These are phyloP conservation scores for Thalassiosira allenii DNA, from an alignment of 352 stramenopile genomes.

Conservation along the genomic window DNA sequence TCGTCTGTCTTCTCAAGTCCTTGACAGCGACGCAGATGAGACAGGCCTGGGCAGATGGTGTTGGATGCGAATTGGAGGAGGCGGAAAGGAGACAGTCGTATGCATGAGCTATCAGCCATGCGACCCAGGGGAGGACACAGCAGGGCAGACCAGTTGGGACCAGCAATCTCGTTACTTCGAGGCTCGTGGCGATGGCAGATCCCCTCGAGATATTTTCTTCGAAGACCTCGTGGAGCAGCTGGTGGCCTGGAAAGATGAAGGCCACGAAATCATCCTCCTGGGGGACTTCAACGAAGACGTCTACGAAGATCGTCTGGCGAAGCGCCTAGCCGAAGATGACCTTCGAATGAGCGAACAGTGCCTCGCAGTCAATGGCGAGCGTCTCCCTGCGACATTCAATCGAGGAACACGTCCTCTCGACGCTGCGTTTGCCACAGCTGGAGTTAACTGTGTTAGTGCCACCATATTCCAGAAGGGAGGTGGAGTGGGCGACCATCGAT, in stretches of 20 bases:
- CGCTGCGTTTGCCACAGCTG: conserved; percentile 2
- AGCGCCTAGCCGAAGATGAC: not conserved
- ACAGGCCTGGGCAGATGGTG: conserved; percentile 17
- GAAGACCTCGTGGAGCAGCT: conserved; percentile 12
- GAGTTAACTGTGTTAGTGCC: conserved; percentile 9
- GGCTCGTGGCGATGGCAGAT: not conserved
- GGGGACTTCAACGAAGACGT: conserved; percentile 53
- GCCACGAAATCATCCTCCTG: conserved; percentile 42
- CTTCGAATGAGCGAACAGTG: conserved; percentile 23
- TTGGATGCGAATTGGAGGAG: conserved; percentile 8
- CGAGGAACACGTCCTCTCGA: not conserved
- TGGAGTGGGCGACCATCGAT: conserved; percentile 13
- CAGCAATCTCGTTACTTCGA: conserved; percentile 27
- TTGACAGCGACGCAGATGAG: not conserved
- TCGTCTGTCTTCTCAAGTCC: not conserved
- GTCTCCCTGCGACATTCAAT: not conserved
- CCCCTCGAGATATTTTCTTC: conserved; percentile 5
- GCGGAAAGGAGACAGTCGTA: not conserved
- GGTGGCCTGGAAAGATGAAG: conserved; percentile 5
- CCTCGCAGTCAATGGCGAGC: not conserved
- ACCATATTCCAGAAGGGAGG: not conserved
- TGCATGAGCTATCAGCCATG: conserved; percentile 11
- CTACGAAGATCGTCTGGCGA: conserved; percentile 4
- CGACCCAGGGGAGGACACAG: too few relatives aligned
- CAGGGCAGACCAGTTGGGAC: too few relatives aligned